Conservation (phyloP, 202 grass and related monocot genomes). For the Tripidium arundinaceum region DNA sequence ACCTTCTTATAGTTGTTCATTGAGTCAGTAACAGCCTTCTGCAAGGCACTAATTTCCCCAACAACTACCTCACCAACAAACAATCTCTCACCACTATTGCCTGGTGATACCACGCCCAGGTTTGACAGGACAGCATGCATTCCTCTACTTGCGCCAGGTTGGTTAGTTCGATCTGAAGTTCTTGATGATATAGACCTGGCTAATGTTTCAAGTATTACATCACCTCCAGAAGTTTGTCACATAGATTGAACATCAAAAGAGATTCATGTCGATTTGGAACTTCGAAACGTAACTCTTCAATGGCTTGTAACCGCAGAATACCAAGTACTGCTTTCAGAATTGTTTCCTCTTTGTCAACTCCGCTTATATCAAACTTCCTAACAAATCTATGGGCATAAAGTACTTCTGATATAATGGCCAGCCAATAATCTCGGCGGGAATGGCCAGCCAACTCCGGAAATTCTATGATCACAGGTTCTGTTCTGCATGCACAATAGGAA, state of each 20-base stretch:
- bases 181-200: slow-evolving; percentile 47
- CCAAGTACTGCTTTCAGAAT: slow-evolving; percentile 66
- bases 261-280: slow-evolving; percentile 47
- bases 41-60: slow-evolving; percentile 74
- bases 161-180: slow-evolving; percentile 41
- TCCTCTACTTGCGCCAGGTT: slow-evolving; percentile 40
- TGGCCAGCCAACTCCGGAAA: slow-evolving; percentile 92
- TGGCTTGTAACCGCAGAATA: slow-evolving; percentile 78
- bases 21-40: slow-evolving; percentile 69
- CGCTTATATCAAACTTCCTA: slow-evolving; percentile 58
- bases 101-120: slow-evolving; percentile 60
- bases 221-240: slow-evolving; percentile 92
- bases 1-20: slow-evolving; percentile 89
- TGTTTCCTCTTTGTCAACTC: slow-evolving; percentile 76
- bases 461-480: slow-evolving; percentile 89
- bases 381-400: slow-evolving; percentile 81
- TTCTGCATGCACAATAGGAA: slow-evolving; percentile 56
- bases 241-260: slow-evolving; percentile 92
- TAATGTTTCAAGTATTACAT: slow-evolving; percentile 91
- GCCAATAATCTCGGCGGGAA: slow-evolving; percentile 94
- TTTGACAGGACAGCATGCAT: slow-evolving; percentile 78
- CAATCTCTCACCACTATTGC: slow-evolving; percentile 54
- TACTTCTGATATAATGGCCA: slow-evolving; percentile 74
- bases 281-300: slow-evolving; percentile 57
- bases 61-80: slow-evolving; percentile 84